Percentiles rank a stretch among this genome's conserved stretches.
Evolutionary conservation across 2,329 filamentous ascomycete genomes (phyloP).

Genomic region (Hymenoscyphus scutula): DNA sequence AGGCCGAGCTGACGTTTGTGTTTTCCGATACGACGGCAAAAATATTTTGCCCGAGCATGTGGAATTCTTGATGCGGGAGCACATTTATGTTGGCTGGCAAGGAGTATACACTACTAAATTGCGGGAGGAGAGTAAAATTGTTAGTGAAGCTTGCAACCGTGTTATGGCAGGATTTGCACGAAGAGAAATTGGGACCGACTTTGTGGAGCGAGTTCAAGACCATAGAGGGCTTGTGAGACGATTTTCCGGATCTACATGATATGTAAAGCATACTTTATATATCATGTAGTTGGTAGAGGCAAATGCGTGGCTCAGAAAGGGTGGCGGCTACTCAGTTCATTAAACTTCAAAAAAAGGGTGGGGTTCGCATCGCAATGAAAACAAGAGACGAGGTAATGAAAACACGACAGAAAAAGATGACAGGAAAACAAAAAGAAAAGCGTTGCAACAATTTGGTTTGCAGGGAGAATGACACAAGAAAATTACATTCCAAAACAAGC

Average conservation of each 20-base stretch:
- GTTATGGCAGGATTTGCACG: background rate
- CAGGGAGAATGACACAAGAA: slow-evolving; percentile 3
- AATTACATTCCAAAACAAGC: slow-evolving; percentile 10
- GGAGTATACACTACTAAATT: background rate
- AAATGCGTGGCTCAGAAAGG: background rate
- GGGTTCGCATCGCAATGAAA: background rate
- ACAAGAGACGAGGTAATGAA: background rate
- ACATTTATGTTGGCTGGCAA: background rate
- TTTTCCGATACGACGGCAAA: background rate
- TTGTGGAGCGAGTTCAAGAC: background rate
- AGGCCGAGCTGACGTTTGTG: background rate
- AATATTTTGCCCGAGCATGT: background rate
- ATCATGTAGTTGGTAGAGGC: background rate
- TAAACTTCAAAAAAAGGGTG: background rate
- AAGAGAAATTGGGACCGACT: background rate
- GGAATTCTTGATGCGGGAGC: background rate
- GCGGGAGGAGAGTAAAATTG: background rate
- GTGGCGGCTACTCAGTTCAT: too few species aligned
- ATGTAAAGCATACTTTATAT: background rate
- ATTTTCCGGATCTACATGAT: background rate
- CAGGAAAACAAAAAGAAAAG: too few species aligned
- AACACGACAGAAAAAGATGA: background rate
- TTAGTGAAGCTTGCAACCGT: background rate
- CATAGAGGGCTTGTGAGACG: background rate
- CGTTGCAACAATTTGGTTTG: background rate